Percentiles rank a stretch among this genome's conserved stretches.
phyloP scores from a whole-genome alignment of 2,329 filamentous ascomycete genomes.

The Chrysoporthe deuterocubensis region DNA sequence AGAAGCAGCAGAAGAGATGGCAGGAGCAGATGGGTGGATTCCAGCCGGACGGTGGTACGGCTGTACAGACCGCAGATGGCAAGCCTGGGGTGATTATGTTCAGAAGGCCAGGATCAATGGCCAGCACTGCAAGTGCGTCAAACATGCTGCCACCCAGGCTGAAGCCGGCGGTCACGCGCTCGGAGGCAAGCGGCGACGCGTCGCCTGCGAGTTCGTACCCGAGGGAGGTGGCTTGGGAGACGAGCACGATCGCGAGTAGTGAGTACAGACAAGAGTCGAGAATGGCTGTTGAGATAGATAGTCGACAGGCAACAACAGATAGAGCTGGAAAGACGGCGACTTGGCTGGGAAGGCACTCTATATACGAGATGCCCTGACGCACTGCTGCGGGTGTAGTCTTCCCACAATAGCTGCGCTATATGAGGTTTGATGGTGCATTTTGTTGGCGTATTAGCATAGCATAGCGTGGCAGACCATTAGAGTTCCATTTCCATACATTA shows the following conservation, averaged over 20 bases:
- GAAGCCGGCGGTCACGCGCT: not conserved
- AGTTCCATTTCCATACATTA: no score
- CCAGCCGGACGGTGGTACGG: not conserved
- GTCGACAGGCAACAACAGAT: not conserved
- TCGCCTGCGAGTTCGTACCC: slow-evolving; percentile 10
- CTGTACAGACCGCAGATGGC: slow-evolving; percentile 1
- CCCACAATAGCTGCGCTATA: no score
- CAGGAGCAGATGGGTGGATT: slow-evolving; percentile 5
- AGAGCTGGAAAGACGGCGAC: slow-evolving; percentile 14
- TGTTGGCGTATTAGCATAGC: not conserved
- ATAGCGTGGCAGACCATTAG: no score
- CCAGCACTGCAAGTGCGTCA: not conserved
- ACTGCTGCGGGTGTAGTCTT: not conserved
- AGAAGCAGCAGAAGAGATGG: slow-evolving; percentile 19
- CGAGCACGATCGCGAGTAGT: slow-evolving; percentile 4
- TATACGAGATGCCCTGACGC: slow-evolving; percentile 18
- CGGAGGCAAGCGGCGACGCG: not conserved
- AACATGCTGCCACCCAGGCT: not conserved
- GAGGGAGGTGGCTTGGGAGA: slow-evolving; percentile 11
- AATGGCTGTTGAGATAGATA: slow-evolving; percentile 3
- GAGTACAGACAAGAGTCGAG: slow-evolving; percentile 10
- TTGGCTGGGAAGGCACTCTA: slow-evolving; percentile 22
- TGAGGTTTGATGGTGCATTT: not conserved
- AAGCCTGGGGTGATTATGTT: slow-evolving; percentile 11
- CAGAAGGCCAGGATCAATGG: not conserved